phyloP scores from a whole-genome alignment of 352 stramenopile species.

The Elongisporangium anandrum region DNA sequence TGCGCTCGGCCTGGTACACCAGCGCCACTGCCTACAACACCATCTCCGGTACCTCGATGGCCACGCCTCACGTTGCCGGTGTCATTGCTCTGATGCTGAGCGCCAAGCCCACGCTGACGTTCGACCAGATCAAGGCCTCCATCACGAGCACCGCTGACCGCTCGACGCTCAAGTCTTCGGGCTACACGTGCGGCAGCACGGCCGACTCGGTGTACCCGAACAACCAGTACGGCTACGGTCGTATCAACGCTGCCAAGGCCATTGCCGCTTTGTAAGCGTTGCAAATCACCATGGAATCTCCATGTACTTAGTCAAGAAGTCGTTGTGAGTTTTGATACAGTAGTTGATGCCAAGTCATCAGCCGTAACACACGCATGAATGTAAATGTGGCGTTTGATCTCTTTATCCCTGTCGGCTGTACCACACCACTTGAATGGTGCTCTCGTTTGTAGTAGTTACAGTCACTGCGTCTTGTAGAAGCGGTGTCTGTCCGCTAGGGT shows the following conservation, averaged over 20 bases:
- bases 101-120: constrained; percentile 7
- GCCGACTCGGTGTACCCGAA: constrained; percentile 29
- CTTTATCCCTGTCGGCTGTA: no score
- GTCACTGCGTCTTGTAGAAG: no score
- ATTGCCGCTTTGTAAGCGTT: not conserved
- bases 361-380: no score
- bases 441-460: no score
- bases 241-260: constrained; percentile 32
- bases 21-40: constrained; percentile 6
- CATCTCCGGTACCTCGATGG: constrained; percentile 15
- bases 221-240: constrained; percentile 56
- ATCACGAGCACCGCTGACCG: constrained; percentile 11
- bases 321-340: not conserved
- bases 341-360: no score
- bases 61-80: constrained; percentile 16
- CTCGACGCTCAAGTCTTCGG: constrained; percentile 2
- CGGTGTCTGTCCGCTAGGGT: no score
- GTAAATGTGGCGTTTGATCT: no score
- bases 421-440: no score
- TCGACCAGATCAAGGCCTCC: constrained; percentile 5
- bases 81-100: constrained; percentile 12
- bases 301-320: constrained; percentile 2
- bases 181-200: constrained; percentile 15
- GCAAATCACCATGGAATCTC: not conserved
- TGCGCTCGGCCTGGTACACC: constrained; percentile 6